Base-by-base conservation (phyloP, 176 grass and related monocot genomes). In the Calamus simplicifolius region DNA sequence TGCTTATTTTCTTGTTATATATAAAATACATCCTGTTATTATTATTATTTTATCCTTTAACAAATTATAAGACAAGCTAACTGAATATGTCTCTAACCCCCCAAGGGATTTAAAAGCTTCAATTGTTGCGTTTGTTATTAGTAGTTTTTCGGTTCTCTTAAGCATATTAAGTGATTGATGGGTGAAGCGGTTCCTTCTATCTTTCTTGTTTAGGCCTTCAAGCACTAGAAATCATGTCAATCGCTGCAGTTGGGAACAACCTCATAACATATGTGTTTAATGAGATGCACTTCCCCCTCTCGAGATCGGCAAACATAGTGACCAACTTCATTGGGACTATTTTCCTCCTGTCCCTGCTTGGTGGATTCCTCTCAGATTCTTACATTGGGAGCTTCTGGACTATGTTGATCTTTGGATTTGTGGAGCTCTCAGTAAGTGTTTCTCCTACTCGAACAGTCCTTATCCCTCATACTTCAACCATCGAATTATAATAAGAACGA, bases 241-340 rank as follows among this genome's bases (percentile, higher is more conserved):
- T 68, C 43, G 65, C 65, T 56, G 65, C 65, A 35, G 65, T 68
- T 3, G 65, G 65, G 6, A 68, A 56, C 65, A 68, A 68, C 27
- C 65, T 68, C 17, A 68, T 68, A 68, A 68, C 65, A 0, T 68
- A 68, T 68, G 65, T 68, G 5, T 68, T 68, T 52, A 68, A 68
- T 43, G 65, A 55, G 27, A 68, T 68, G 65, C 65, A 68, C 29
- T 68, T 68, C 27, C 65, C 65, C 29, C 51, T 68, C 15, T 68
- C 65, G 19, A 68, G 35, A 68, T 56, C 65, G 16, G 65, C 65
- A 56, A 68, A 68, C 16, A n/a, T 68, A 35, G 65, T 68, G 65
- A 68, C 65, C 65, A 68, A 68, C 26, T 68, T 68, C 65, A 55
- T 68, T 19, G 65, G 65, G 18, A 68, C 65, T 4, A 18, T 68